Percentiles rank a stretch among this genome's conserved stretches.
Evolutionary conservation across 192 early-diverging fungal genomes (phyloP).

Genomic region (Backusella tarrabulga): DNA sequence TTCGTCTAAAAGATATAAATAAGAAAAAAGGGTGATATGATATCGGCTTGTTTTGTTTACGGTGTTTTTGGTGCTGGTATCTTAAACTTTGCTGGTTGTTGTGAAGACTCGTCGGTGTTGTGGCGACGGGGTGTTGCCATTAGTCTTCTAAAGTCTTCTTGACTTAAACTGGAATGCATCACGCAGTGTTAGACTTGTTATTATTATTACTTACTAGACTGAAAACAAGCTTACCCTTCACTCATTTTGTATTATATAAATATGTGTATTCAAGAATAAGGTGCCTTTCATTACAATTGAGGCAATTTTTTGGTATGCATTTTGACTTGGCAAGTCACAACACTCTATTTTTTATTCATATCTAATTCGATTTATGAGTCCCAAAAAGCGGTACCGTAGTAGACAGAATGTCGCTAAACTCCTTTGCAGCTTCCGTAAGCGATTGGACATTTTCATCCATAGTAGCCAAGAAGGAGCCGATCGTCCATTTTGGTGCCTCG

Average conservation of each 20-base stretch:
- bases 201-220: not conserved
- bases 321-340: not conserved
- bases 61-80: conserved; percentile 30
- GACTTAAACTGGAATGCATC: conserved; percentile 48
- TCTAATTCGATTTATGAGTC: not conserved
- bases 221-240: conserved; percentile 4
- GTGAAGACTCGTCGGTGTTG: conserved; percentile 27
- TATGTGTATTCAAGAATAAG: not conserved
- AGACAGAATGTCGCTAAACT: conserved; percentile 17
- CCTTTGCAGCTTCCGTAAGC: conserved; percentile 8
- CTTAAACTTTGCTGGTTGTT: conserved; percentile 33
- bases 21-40: not conserved
- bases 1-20: conserved; percentile 26
- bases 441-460: conserved; percentile 15
- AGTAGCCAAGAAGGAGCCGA: conserved; percentile 22
- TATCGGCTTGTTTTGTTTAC: conserved; percentile 21
- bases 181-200: not conserved
- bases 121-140: conserved; percentile 64
- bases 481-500: conserved; percentile 37
- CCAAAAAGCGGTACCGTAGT: conserved; percentile 23
- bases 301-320: not conserved
- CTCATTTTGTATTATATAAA: conserved; percentile 4
- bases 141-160: conserved; percentile 80
- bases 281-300: too few relatives aligned
- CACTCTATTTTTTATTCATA: not conserved